Conservation (phyloP, 768 basidiomycete species). For the Galerina sulciceps region DNA sequence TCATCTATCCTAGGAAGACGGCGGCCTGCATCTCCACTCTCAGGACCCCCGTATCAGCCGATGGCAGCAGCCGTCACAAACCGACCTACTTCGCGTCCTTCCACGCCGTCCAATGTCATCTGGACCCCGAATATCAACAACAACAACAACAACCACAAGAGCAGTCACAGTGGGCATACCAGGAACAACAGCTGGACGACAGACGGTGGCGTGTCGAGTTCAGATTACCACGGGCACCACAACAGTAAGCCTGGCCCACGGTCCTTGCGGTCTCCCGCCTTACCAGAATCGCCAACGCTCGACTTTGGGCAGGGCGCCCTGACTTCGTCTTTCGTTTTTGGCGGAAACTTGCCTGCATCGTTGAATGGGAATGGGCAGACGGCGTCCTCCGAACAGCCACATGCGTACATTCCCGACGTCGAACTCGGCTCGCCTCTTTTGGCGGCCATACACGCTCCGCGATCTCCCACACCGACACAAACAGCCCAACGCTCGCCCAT, state of each 20-base stretch:
- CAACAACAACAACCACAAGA: constrained; percentile 14
- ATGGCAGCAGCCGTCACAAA: constrained; percentile 41
- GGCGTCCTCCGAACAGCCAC: constrained; percentile 32
- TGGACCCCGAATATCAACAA: constrained; percentile 51
- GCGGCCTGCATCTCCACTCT: constrained; percentile 75
- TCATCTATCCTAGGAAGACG: constrained; percentile 55
- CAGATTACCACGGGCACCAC: constrained; percentile 38
- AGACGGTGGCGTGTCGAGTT: constrained; percentile 33
- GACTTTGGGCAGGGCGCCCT: constrained; percentile 37
- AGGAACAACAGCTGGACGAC: constrained; percentile 65
- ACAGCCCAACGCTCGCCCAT: constrained; percentile 54
- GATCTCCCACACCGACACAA: constrained; percentile 76
- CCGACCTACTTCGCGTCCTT: constrained; percentile 63
- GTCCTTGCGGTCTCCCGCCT: constrained; percentile 56
- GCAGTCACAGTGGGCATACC: constrained; percentile 42
- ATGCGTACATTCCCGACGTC: constrained; percentile 51
- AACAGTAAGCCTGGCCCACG: constrained; percentile 33
- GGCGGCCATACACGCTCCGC: constrained; percentile 41
- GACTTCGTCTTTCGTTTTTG: constrained; percentile 31
- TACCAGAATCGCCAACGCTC: constrained; percentile 63
- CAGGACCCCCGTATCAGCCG: constrained; percentile 62
- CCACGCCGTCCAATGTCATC: constrained; percentile 75
- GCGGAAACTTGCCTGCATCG: constrained; percentile 16
- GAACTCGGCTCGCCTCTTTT: constrained; percentile 54
- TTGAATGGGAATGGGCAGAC: constrained; percentile 33